phyloP scores from a whole-genome alignment of 1,284 basidiomycete species.

The Tylopilus orsonianus region DNA sequence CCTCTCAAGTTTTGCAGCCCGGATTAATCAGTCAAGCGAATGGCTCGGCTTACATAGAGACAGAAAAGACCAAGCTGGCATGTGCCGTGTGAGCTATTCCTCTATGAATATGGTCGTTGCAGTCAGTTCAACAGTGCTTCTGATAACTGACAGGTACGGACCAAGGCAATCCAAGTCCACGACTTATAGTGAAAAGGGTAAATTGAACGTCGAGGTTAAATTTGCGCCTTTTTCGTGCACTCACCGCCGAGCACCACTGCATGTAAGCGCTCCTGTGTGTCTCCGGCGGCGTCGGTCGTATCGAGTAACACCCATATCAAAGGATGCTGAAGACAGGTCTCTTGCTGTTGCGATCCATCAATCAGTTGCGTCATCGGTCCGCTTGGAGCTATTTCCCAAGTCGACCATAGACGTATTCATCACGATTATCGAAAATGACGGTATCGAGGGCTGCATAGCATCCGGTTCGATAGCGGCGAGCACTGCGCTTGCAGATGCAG shows the following conservation, averaged over 20 bases:
- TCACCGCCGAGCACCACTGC: conserved; percentile 77
- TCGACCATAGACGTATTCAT: conserved; percentile 92
- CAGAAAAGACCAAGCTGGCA: conserved; percentile 85
- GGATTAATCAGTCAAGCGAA: conserved; percentile 91
- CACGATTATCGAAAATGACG: conserved; percentile 89
- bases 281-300: background rate
- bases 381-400: conserved; percentile 91
- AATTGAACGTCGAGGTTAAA: conserved; percentile 93
- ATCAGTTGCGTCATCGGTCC: conserved; percentile 81
- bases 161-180: conserved; percentile 84
- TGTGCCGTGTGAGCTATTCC: conserved; percentile 80
- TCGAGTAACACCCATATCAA: conserved; percentile 16
- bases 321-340: conserved; percentile 94
- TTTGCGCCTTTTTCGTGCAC: conserved; percentile 91
- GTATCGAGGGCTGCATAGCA: conserved; percentile 80
- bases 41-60: conserved; percentile 95
- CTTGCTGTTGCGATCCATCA: conserved; percentile 84
- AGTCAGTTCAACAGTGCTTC: conserved; percentile 6
- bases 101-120: background rate
- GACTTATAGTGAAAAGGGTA: conserved; percentile 82
- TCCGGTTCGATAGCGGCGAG: conserved; percentile 86
- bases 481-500: conserved; percentile 86
- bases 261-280: conserved; percentile 53
- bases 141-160: conserved; percentile 69
- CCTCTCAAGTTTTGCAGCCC: conserved; percentile 74